These are phyloP conservation scores for Oemleria cerasiformis DNA, from an alignment of 306 rosid genomes.

Conservation along the genomic window DNA sequence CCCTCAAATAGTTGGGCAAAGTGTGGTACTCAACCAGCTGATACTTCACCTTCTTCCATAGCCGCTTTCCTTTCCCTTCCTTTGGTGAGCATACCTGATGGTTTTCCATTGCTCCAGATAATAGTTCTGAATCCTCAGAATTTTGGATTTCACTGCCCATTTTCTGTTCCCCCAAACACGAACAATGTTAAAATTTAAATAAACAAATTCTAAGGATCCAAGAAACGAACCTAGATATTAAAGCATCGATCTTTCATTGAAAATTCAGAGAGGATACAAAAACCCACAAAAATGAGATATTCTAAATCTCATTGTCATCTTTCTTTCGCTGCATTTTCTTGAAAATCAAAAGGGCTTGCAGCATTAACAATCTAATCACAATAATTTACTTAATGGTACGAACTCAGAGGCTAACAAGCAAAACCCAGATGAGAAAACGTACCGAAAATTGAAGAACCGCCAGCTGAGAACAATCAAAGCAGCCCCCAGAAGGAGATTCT, in stretches of 20 bases:
- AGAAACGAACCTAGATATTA: background rate
- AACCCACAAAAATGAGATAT: conserved; percentile 4
- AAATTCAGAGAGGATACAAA: background rate
- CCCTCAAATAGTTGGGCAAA: conserved; percentile 78
- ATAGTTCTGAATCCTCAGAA: conserved; percentile 18
- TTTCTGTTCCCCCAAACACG: conserved; percentile 23
- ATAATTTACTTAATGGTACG: background rate
- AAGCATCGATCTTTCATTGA: background rate
- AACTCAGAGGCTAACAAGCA: background rate
- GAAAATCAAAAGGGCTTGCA: background rate
- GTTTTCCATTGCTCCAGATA: conserved; percentile 38
- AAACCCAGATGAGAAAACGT: conserved; percentile 17
- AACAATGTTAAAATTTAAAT: background rate
- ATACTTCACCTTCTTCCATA: conserved; percentile 90
- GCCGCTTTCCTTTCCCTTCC: conserved; percentile 62
- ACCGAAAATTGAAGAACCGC: conserved; percentile 34
- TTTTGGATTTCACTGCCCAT: conserved; percentile 23
- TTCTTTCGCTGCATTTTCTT: conserved; percentile 2
- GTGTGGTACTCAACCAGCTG: conserved; percentile 91
- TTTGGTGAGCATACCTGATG: conserved; percentile 18
- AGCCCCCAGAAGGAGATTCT: conserved; percentile 21
- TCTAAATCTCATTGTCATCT: background rate
- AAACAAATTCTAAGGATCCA: background rate
- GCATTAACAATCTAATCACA: background rate
- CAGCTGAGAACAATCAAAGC: conserved; percentile 20